Conservation (phyloP, 345 rosid genomes). For the Cochlearia excelsa region DNA sequence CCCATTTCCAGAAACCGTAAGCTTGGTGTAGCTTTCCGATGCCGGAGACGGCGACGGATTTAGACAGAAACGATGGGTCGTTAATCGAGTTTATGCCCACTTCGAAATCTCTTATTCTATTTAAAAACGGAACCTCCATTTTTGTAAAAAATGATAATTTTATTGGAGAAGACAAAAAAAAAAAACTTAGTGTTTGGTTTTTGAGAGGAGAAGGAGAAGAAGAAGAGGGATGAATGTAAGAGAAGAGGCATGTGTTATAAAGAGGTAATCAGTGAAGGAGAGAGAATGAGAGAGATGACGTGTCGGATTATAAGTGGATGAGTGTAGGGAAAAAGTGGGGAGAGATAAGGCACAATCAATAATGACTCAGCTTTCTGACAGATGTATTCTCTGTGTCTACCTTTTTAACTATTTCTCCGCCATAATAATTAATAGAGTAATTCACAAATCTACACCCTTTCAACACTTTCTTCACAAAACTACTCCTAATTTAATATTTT, state of each 20-base stretch:
- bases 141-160: no score
- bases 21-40: constrained; percentile 41
- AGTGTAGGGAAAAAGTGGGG: constrained; percentile 17
- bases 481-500: no score
- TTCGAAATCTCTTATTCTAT: constrained; percentile 64
- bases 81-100: constrained; percentile 41
- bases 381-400: constrained; percentile 33
- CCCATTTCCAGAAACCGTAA: constrained; percentile 70
- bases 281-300: constrained; percentile 7
- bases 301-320: constrained; percentile 17
- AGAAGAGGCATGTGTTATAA: background rate
- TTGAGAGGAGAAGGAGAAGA: background rate
- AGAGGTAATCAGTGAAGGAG: background rate
- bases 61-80: constrained; percentile 48
- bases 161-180: background rate
- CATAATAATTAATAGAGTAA: constrained; percentile 10
- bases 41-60: constrained; percentile 41
- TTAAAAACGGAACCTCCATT: constrained; percentile 72
- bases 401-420: constrained; percentile 13
- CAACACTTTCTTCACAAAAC: no score
- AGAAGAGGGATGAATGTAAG: constrained; percentile 10
- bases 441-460: no score
- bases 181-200: constrained; percentile 26
- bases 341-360: constrained; percentile 25
- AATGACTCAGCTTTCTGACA: constrained; percentile 31